Evolutionary conservation across 768 basidiomycete genomes (phyloP), one percentile per base, ranked within the genome.

Genomic region (Leucocoprinus leucothites): DNA sequence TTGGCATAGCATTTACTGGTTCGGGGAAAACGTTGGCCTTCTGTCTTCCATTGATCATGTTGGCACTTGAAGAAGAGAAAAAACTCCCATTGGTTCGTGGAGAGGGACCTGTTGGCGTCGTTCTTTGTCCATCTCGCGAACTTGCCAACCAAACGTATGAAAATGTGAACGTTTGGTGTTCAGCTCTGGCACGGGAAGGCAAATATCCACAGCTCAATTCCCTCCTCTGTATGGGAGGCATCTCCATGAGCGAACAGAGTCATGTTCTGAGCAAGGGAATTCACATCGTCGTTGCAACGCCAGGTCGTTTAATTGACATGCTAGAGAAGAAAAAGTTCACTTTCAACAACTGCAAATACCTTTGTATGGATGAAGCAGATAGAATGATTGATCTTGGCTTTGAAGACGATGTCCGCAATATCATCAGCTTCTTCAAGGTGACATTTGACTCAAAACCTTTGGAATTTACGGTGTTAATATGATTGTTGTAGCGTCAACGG

Each of bases 341-440:
- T 4, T 89, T 98, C 67, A 89, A 90, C 58, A 88, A 87, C 59
- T 98, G 95, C 87, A 94, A 93, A 75, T 97, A 85, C 67, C 74
- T 99, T 9, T 98, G 95, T 67, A 94, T 99, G 93, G 97, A 99
- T 71, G 97, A 99, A 72, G 97, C 97, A 0, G 97, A 99, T 72
- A 78, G 97, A 56, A 99, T 99, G 97, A 94, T 99, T 57, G 97
- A 99, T 66, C 77, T 98, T 67, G 97, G 97, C 0, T 99, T 99
- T 64, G 97, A 99, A 70, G 97, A 99, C 58, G 97, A 99, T 63
- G 95, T 99, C 26, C 81, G 97, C 55, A 97, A 94, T 64, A 97
- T 99, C 65, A 98, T 99, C 94, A 96, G 92, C 66, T 98, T 93
- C 71, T 98, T 99, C 80, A 94, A 90, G 77, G 94, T 92, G 58